Evolutionary conservation across 495 filamentous ascomycete genomes (phyloP).

Genomic region (Chlorociboria aeruginascens): DNA sequence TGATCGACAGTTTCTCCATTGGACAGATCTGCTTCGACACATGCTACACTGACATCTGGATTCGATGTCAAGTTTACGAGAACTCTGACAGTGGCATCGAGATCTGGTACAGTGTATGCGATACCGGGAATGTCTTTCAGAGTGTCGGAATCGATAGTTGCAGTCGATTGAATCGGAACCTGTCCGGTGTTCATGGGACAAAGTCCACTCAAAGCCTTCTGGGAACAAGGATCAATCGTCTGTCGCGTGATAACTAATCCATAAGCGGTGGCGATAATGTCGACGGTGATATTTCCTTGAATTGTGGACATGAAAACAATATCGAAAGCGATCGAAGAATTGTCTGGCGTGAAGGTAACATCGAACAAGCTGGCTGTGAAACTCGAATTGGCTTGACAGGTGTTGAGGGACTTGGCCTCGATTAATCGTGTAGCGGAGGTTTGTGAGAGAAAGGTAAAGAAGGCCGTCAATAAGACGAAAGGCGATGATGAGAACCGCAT

Average conservation of each 20-base stretch:
- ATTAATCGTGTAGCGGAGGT: constrained; percentile 32
- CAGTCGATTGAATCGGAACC: constrained; percentile 61
- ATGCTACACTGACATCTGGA: constrained; percentile 55
- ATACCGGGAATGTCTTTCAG: constrained; percentile 64
- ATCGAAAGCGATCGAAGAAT: constrained; percentile 58
- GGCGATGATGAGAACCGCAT: constrained; percentile 27
- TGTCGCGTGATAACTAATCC: constrained; percentile 56
- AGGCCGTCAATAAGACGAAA: constrained; percentile 19
- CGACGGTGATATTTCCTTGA: constrained; percentile 70
- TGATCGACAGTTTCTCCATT: constrained; percentile 92
- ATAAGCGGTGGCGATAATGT: constrained; percentile 68
- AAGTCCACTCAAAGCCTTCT: constrained; percentile 53
- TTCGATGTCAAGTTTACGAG: constrained; percentile 56
- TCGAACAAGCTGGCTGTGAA: constrained; percentile 79
- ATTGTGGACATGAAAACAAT: constrained; percentile 80
- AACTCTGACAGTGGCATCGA: constrained; percentile 79
- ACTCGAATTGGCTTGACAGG: constrained; percentile 66
- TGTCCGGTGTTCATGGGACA: constrained; percentile 89
- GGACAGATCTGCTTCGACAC: constrained; percentile 77
- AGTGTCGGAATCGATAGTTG: constrained; percentile 44
- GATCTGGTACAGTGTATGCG: constrained; percentile 81
- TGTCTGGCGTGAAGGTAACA: constrained; percentile 65
- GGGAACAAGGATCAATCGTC: constrained; percentile 64
- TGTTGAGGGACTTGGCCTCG: constrained; percentile 62
- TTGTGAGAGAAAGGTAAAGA: constrained; percentile 19